A percentile compares a stretch with the other conserved stretches of the same genome.
phyloP scores from a whole-genome alignment of 2,329 filamentous ascomycete species.

The Neonectria magnoliae region DNA sequence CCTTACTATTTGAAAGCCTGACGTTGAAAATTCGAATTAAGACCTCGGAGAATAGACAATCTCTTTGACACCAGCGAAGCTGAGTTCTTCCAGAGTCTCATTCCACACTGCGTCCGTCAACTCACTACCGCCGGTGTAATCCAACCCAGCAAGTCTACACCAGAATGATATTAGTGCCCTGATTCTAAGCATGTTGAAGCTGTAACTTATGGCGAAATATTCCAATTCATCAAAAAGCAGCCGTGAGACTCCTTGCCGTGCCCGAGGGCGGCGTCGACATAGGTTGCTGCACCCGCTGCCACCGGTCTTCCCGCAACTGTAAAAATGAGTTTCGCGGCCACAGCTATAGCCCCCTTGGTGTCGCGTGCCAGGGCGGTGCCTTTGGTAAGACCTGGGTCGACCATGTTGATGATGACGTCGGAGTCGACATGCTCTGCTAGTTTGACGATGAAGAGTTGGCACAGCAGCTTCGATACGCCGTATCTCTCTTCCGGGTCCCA shows the following conservation, averaged over 20 bases:
- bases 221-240: slow-evolving; percentile 60
- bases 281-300: slow-evolving; percentile 56
- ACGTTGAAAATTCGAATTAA: too few relatives aligned
- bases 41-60: slow-evolving; percentile 35
- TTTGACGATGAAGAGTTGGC: slow-evolving; percentile 50
- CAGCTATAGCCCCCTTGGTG: slow-evolving; percentile 9
- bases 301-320: slow-evolving; percentile 44
- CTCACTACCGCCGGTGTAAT: slow-evolving; percentile 24
- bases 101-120: slow-evolving; percentile 30
- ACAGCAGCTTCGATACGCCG: slow-evolving; percentile 44
- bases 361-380: slow-evolving; percentile 39
- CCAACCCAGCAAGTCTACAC: slow-evolving; percentile 31
- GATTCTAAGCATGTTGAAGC: too few relatives aligned
- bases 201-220: slow-evolving; percentile 36
- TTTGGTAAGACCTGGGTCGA: slow-evolving; percentile 47
- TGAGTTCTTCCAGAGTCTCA: slow-evolving; percentile 29
- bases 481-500: slow-evolving; percentile 43
- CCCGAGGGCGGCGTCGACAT: slow-evolving; percentile 56
- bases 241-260: slow-evolving; percentile 63
- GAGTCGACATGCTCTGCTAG: slow-evolving; percentile 49
- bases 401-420: slow-evolving; percentile 49
- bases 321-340: slow-evolving; percentile 14
- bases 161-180: too few relatives aligned
- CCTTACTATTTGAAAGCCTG: too few relatives aligned
- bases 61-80: slow-evolving; percentile 4